phyloP scores from a whole-genome alignment of 2,329 filamentous ascomycete species.

The Lithohypha guttulata region DNA sequence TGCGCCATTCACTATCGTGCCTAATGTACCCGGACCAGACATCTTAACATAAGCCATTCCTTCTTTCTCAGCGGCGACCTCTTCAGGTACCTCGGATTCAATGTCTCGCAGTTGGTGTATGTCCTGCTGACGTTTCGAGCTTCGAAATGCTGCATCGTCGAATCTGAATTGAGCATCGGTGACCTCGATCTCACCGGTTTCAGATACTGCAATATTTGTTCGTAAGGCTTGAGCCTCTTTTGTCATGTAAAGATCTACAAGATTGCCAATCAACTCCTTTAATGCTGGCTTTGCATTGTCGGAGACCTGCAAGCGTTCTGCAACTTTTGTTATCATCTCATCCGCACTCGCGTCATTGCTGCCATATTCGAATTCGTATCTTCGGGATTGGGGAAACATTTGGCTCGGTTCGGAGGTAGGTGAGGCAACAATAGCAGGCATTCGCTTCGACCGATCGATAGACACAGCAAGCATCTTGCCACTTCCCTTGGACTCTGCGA shows the following conservation, averaged over 20 bases:
- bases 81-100: conserved; percentile 42
- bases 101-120: conserved; percentile 48
- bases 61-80: conserved; percentile 53
- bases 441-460: conserved; percentile 51
- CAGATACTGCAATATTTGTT: conserved; percentile 36
- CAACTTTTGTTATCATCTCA: conserved; percentile 30
- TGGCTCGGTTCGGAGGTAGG: conserved; percentile 37
- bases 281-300: conserved; percentile 36
- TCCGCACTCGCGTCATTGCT: conserved; percentile 37
- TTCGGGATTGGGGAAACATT: conserved; percentile 36
- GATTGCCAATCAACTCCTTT: conserved; percentile 39
- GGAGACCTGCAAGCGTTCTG: conserved; percentile 44
- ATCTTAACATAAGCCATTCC: conserved; percentile 70
- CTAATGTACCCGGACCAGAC: conserved; percentile 51
- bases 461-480: conserved; percentile 50
- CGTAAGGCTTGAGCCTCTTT: conserved; percentile 57
- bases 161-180: conserved; percentile 51
- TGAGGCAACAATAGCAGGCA: conserved; percentile 54
- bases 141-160: conserved; percentile 59
- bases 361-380: conserved; percentile 53
- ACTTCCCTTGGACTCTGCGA: conserved; percentile 22
- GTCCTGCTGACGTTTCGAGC: conserved; percentile 49
- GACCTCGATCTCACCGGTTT: conserved; percentile 38
- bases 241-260: conserved; percentile 50
- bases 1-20: conserved; percentile 72